Percentiles rank a stretch among this genome's conserved stretches.
Conservation (phyloP, 257 asterid species). For the Anisodus tanguticus region DNA sequence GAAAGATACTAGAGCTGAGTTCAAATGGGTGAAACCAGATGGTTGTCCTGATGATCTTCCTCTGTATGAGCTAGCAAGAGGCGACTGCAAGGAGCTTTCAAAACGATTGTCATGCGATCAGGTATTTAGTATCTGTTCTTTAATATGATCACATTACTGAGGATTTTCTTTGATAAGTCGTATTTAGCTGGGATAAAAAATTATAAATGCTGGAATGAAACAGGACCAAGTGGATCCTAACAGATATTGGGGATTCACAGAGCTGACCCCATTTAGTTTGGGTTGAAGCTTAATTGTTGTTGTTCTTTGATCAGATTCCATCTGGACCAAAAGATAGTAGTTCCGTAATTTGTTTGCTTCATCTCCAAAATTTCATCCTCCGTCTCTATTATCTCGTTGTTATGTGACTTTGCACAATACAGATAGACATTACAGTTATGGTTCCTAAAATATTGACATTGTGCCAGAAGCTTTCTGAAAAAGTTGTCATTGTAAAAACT, state of each 20-base stretch:
- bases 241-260: neutral
- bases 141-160: neutral
- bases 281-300: neutral
- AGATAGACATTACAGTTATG: neutral
- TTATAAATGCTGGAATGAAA: neutral
- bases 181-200: neutral
- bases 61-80: conserved; percentile 67
- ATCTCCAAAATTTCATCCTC: neutral
- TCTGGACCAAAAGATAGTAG: neutral
- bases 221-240: neutral
- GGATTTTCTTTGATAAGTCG: neutral
- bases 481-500: neutral
- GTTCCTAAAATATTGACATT: neutral
- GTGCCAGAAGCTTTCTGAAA: neutral
- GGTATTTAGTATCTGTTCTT: conserved; percentile 40
- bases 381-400: neutral
- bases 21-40: conserved; percentile 79
- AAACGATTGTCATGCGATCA: conserved; percentile 85
- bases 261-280: neutral
- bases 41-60: conserved; percentile 88
- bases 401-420: neutral
- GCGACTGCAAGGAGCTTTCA: conserved; percentile 64
- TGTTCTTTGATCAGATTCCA: conserved; percentile 2
- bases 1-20: conserved; percentile 63
- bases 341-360: neutral